Evolutionary conservation across 2,329 filamentous ascomycete species (phyloP).

Genomic region (Nigrospora osmanthi): DNA sequence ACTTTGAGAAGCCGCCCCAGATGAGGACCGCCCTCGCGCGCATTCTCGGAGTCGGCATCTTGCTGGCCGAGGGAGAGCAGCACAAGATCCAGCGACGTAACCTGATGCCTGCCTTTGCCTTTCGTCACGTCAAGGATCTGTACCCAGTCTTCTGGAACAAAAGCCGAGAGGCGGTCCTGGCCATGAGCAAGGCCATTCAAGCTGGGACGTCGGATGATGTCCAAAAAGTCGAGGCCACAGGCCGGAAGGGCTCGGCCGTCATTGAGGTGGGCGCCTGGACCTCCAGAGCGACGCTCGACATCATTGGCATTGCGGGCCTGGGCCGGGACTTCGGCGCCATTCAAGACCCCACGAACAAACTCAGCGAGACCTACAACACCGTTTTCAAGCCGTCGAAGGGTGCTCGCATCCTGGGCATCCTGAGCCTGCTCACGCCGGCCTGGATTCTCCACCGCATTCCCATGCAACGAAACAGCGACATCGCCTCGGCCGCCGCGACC

Average conservation of each 20-base stretch:
- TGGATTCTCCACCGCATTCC: conserved; percentile 59
- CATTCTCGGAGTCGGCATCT: conserved; percentile 61
- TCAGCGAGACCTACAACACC: conserved; percentile 48
- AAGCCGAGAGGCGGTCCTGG: conserved; percentile 56
- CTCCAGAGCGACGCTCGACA: conserved; percentile 63
- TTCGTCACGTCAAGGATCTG: conserved; percentile 75
- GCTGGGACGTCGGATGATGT: conserved; percentile 1
- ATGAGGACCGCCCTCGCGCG: conserved; percentile 49
- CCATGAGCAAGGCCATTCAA: conserved; percentile 45
- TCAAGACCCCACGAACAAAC: conserved; percentile 47
- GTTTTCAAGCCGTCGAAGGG: conserved; percentile 46
- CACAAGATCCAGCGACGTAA: conserved; percentile 77
- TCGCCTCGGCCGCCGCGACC: conserved; percentile 44
- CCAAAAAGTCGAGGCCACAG: conserved; percentile 18
- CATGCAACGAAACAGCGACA: conserved; percentile 59
- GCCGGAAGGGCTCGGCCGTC: conserved; percentile 25
- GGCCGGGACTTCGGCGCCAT: conserved; percentile 65
- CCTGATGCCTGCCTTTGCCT: conserved; percentile 77
- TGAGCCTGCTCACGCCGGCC: conserved; percentile 54
- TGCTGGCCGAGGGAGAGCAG: conserved; percentile 85
- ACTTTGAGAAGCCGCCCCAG: conserved; percentile 55
- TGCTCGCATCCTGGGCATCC: conserved; percentile 46
- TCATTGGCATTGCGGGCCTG: conserved; percentile 66
- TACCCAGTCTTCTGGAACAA: conserved; percentile 83
- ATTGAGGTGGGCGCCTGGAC: conserved; percentile 57